Base-by-base conservation (phyloP, 257 asterid species). In the Penstemon davidsonii region DNA sequence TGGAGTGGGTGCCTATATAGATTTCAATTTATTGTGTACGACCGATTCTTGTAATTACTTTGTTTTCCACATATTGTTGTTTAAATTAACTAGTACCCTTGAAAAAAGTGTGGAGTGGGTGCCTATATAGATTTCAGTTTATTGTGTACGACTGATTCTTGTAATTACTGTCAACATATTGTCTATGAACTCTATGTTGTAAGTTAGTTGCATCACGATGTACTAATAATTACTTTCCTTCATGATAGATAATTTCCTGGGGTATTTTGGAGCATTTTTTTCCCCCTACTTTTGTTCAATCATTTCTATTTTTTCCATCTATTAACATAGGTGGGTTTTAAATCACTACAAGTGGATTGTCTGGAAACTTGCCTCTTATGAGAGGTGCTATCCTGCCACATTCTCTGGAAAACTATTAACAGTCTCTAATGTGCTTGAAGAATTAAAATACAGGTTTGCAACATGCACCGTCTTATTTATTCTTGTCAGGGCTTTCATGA, bases 271-370 rank as follows among this genome's bases (percentile, higher is more conserved):
- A 64, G 60, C 52, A 18, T 59, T 59, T 66, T 40, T 51, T 13
- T 64, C 62, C 6, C 63, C 55, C 55, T 19, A 40, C 40, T 66
- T 9, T 55, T 44, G 50, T 55, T 75, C 67, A 25, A 12, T 42
- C 55, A 7, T 50, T 56, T 59, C 61, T 47, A 6, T 18, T 41
- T 45, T 62, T 42, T 71, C 56, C 42, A 62, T 70, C 56, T 66
- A 47, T 68, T 59, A 57, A 74, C 58, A 54, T 64, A 88, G 98
- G 86, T 93, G 98, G 98, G 86, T 90, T 71, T 63, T 78, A 69
- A 86, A 93, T 85, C 98, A 93, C 81, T 93, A 86, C 71, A 93
- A 88, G 79, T 93, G 95, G 96, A 86, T 93, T 75, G 84, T 93
- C 53, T 90, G 98, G 98, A 93, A 93, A 82, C 91, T 90, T 67